Base-by-base conservation (phyloP, 2,329 filamentous ascomycete species). In the Parascedosporium putredinis region DNA sequence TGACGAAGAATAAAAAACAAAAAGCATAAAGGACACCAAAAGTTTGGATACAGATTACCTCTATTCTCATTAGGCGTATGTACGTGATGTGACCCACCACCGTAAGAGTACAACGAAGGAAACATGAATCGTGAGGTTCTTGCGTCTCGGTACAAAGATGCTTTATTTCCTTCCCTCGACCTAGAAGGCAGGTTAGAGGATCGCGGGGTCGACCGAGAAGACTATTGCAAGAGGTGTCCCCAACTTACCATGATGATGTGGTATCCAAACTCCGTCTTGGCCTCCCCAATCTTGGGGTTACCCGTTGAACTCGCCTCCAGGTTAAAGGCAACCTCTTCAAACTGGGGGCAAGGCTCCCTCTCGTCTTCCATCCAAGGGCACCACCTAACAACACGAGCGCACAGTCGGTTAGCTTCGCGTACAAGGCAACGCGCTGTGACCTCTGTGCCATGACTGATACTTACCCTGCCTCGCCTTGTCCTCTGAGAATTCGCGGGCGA, bases 221-320 rank as follows among this genome's bases (percentile, higher is more conserved):
- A 31, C 5, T 14, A 24, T 10, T 4, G 22, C 20, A 29, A 20
- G 29, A 4, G 14, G 42, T 18, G 23, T 24, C 18, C n/a, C 12
- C 4, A 44, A 58, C 66, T 49, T 53, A 89, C 85, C 81, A 89
- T 88, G 55, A 90, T 79, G 55, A 90, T 80, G 63, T 90, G 86
- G 69, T 89, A 89, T 1, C 86, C 86, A 66, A 86, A 83, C 1
- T 70, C 73, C 1, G 86, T 89, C 72, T 86, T 88, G 20, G 74
- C 81, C 67, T 88, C 83, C 1, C 71, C 84, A 60, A 77, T 75
- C 60, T 81, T 83, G 2, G 85, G 83, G 52, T 67, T 81, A 10
- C 63, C 70, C 10, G 79, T 82, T 7, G 80, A 81, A 59, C 83
- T 87, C 1, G 76, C 67, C 56, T 84, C 79, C 31, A 90, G 70